Conservation (phyloP, 2,329 filamentous ascomycete species). For the Botryotinia narcissicola region DNA sequence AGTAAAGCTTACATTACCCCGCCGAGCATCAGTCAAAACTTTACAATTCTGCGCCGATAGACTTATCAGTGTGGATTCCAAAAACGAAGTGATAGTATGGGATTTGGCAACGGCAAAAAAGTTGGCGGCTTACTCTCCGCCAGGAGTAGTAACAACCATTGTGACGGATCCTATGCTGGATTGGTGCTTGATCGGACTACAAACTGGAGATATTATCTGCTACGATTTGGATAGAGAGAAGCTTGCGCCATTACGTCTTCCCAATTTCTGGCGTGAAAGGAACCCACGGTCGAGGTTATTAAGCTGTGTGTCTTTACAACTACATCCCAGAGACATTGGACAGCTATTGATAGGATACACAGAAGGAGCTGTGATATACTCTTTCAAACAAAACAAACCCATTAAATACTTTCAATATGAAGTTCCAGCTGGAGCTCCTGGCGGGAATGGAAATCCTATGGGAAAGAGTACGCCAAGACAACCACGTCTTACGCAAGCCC, state of each 20-base stretch:
- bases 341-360: slow-evolving; percentile 88
- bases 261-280: slow-evolving; percentile 79
- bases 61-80: slow-evolving; percentile 78
- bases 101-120: slow-evolving; percentile 69
- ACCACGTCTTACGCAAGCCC: slow-evolving; percentile 75
- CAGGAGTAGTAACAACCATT: slow-evolving; percentile 71
- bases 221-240: slow-evolving; percentile 86
- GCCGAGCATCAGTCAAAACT: slow-evolving; percentile 70
- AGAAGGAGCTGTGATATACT: slow-evolving; percentile 84
- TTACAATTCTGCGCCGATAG: slow-evolving; percentile 85
- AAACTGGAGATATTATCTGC: slow-evolving; percentile 82
- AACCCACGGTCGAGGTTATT: slow-evolving; percentile 64
- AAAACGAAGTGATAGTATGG: slow-evolving; percentile 82
- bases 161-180: slow-evolving; percentile 87
- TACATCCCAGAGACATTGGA: slow-evolving; percentile 91
- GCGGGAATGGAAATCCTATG: slow-evolving; percentile 62
- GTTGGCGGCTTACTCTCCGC: slow-evolving; percentile 68
- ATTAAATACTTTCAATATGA: slow-evolving; percentile 80
- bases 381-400: slow-evolving; percentile 85
- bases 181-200: slow-evolving; percentile 83
- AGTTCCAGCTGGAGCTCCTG: slow-evolving; percentile 76
- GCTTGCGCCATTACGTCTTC: slow-evolving; percentile 74
- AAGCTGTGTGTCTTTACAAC: slow-evolving; percentile 71
- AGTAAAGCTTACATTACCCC: slow-evolving; percentile 67
- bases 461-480: slow-evolving; percentile 61